Conservation (phyloP, 208 protist genomes). For the Wallacemonas rigidus region DNA sequence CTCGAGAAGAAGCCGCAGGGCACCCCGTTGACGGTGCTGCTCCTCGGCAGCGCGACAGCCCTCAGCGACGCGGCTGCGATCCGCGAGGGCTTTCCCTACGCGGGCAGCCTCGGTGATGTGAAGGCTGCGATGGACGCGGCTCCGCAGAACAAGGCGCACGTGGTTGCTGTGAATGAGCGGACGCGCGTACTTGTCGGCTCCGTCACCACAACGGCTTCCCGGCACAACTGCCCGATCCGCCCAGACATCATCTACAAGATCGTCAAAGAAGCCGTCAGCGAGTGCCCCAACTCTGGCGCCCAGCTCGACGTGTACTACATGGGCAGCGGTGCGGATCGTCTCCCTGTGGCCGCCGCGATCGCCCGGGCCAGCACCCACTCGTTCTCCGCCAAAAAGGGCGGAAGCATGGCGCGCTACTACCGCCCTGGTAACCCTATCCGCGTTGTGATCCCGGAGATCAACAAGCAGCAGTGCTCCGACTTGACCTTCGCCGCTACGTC, state of each 20-base stretch:
- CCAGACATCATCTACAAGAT: slow-evolving; percentile 59
- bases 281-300: slow-evolving; percentile 21
- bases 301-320: slow-evolving; percentile 64
- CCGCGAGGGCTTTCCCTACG: slow-evolving; percentile 14
- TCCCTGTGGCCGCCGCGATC: slow-evolving; percentile 52
- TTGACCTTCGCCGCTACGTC: slow-evolving; percentile 23
- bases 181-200: slow-evolving; percentile 47
- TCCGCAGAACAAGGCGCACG: slow-evolving; percentile 21
- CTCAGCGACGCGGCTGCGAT: slow-evolving; percentile 24
- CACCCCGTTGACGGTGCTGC: slow-evolving; percentile 32
- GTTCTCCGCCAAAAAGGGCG: slow-evolving; percentile 69
- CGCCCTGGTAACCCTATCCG: slow-evolving; percentile 34
- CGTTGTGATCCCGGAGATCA: slow-evolving; percentile 40
- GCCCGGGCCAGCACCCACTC: slow-evolving; percentile 56
- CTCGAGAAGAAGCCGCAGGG: slow-evolving; percentile 7
- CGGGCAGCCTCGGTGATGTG: slow-evolving; percentile 1
- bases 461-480: slow-evolving; percentile 17
- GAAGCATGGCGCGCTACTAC: slow-evolving; percentile 48
- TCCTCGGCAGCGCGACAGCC: slow-evolving; percentile 48
- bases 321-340: slow-evolving; percentile 32
- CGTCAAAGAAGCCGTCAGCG: slow-evolving; percentile 44
- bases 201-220: slow-evolving; percentile 50
- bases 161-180: slow-evolving; percentile 24
- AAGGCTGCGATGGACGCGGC: slow-evolving; percentile 20
- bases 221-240: slow-evolving; percentile 77